phyloP scores from a whole-genome alignment of 2,329 filamentous ascomycete species.

The Beauveria sp. region DNA sequence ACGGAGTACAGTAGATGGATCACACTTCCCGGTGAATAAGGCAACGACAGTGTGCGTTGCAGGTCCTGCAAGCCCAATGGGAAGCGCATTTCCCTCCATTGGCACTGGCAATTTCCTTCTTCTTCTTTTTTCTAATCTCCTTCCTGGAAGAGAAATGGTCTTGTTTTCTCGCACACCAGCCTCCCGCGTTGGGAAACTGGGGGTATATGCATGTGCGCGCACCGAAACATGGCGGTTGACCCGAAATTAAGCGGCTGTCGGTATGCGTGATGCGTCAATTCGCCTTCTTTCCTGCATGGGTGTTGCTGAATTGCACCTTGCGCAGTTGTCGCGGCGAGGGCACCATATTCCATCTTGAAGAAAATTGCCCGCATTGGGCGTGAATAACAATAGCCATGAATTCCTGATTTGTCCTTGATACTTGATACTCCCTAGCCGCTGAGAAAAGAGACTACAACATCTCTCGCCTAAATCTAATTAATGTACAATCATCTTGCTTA shows the following conservation, averaged over 20 bases:
- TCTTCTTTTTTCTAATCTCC: no score
- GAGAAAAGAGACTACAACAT: conserved; percentile 1
- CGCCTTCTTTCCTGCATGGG: background rate
- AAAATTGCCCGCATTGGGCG: background rate
- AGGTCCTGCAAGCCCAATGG: no score
- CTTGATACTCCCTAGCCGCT: background rate
- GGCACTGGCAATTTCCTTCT: no score
- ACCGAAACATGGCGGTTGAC: conserved; percentile 8
- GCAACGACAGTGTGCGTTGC: no score
- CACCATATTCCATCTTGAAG: background rate
- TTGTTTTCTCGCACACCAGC: no score
- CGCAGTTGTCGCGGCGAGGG: no score
- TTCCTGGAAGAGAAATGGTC: no score
- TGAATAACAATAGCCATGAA: background rate
- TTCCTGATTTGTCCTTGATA: background rate
- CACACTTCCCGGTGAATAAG: no score
- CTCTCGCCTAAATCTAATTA: background rate
- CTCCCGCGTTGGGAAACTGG: no score
- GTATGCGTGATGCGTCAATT: conserved; percentile 4
- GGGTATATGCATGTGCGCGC: background rate
- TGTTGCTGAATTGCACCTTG: no score
- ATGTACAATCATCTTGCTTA: background rate
- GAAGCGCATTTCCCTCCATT: no score
- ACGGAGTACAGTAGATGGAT: no score
- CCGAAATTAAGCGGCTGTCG: conserved; percentile 5